Conservation (phyloP, 257 asterid genomes). For the Solanum piurae region DNA sequence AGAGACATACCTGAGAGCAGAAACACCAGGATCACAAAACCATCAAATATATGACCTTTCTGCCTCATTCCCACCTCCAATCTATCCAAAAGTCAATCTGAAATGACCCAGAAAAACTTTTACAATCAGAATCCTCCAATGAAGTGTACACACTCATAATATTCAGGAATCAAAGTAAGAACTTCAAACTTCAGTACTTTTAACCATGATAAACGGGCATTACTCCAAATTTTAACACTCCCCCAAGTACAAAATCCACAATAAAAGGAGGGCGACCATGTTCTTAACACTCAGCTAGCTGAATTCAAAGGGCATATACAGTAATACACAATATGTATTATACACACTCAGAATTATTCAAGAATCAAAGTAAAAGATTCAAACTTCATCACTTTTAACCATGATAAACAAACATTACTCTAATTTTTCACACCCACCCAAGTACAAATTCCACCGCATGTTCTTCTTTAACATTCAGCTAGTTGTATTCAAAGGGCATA, state of each 20-base stretch:
- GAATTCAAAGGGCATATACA: background rate
- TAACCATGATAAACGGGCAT: background rate
- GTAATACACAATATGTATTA: background rate
- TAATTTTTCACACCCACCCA: background rate
- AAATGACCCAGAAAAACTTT: background rate
- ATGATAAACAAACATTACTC: background rate
- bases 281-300: background rate
- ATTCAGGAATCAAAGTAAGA: background rate
- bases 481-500: background rate
- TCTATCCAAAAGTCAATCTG: background rate
- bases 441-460: background rate
- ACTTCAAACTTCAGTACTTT: background rate
- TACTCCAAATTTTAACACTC: background rate
- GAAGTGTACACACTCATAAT: background rate
- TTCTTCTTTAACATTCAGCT: background rate
- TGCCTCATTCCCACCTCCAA: constrained; percentile 38
- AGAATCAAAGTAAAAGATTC: background rate
- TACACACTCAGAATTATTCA: background rate
- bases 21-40: constrained; percentile 32
- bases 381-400: background rate
- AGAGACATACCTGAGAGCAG: constrained; percentile 43
- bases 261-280: background rate
- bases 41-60: constrained; percentile 12
- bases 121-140: background rate
- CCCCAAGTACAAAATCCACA: background rate